Evolutionary conservation across 495 filamentous ascomycete species (phyloP).

Genomic region (Penicillium paxilli): DNA sequence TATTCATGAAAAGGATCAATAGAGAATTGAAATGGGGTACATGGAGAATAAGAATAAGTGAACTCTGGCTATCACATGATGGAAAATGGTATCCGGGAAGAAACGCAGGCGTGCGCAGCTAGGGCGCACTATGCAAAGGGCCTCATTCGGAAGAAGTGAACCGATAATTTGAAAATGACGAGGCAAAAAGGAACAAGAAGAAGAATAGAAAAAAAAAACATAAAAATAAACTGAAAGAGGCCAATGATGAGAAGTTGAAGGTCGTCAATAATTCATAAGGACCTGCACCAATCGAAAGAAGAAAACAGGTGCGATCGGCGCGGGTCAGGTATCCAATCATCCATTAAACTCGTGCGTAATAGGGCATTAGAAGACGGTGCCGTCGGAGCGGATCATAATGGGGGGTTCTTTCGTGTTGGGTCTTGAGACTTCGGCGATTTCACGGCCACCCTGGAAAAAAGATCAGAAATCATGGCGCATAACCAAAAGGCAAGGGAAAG

Average conservation of each 20-base stretch:
- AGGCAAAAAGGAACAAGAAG: slow-evolving; percentile 12
- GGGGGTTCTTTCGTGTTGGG: slow-evolving; percentile 97
- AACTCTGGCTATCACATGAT: background rate
- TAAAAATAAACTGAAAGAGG: no score
- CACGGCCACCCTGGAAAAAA: slow-evolving; percentile 75
- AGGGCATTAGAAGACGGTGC: slow-evolving; percentile 80
- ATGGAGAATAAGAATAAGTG: background rate
- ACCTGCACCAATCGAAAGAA: slow-evolving; percentile 22
- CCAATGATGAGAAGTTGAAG: slow-evolving; percentile 19
- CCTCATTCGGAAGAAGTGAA: slow-evolving; percentile 11
- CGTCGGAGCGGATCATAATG: slow-evolving; percentile 94
- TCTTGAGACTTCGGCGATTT: slow-evolving; percentile 91
- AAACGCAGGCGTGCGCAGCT: slow-evolving; percentile 13
- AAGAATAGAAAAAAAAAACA: slow-evolving; percentile 7
- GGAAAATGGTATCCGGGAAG: slow-evolving; percentile 22
- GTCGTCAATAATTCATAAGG: slow-evolving; percentile 44
- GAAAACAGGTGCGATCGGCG: slow-evolving; percentile 19
- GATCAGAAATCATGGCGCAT: slow-evolving; percentile 35
- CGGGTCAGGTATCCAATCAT: slow-evolving; percentile 36
- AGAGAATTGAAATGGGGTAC: background rate
- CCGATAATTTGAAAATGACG: slow-evolving; percentile 2
- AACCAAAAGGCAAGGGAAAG: background rate
- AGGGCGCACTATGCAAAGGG: slow-evolving; percentile 16
- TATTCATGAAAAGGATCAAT: background rate
- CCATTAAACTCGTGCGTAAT: slow-evolving; percentile 25